Percentiles rank a stretch among this genome's conserved stretches.
Evolutionary conservation across 2,329 filamentous ascomycete genomes (phyloP).

Genomic region (Chaetomiaceae sp.): DNA sequence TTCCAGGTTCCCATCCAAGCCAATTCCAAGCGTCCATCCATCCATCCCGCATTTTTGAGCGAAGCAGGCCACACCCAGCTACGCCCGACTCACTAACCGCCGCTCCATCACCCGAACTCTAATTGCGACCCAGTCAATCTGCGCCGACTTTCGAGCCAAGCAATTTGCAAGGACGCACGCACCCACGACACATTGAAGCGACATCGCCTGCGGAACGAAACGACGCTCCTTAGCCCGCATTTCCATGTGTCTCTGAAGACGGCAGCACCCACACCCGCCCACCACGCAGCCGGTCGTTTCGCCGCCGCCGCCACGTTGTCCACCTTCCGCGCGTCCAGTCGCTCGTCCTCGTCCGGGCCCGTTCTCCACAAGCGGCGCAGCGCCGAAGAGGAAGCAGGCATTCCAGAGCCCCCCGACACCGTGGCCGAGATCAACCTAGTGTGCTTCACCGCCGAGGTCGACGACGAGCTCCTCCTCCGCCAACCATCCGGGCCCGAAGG

Average conservation of each 20-base stretch:
- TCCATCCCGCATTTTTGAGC: no score
- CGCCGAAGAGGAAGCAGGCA: conserved; percentile 32
- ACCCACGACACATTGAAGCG: not conserved
- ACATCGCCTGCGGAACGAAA: not conserved
- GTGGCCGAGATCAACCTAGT: conserved; percentile 23
- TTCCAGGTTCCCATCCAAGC: no score
- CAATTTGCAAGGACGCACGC: conserved; percentile 3
- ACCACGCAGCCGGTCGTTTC: not conserved
- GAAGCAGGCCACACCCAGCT: not conserved
- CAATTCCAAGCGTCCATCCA: no score
- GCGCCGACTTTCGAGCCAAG: not conserved
- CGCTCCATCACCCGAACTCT: conserved; percentile 6
- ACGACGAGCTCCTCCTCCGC: conserved; percentile 21
- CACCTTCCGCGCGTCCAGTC: conserved; percentile 39
- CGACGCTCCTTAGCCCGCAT: not conserved
- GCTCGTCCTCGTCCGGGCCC: conserved; percentile 39
- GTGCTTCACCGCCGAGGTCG: conserved; percentile 29
- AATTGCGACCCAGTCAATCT: not conserved
- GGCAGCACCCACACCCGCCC: no score
- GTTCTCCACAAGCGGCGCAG: conserved; percentile 23
- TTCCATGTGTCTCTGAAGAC: not conserved
- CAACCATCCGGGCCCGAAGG: not conserved
- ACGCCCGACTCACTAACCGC: not conserved
- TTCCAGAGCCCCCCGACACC: conserved; percentile 25
- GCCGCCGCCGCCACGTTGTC: conserved; percentile 44